These are phyloP conservation scores for Dictyostelium firmibasis DNA, from an alignment of 78 protist species.

Conservation along the genomic window DNA sequence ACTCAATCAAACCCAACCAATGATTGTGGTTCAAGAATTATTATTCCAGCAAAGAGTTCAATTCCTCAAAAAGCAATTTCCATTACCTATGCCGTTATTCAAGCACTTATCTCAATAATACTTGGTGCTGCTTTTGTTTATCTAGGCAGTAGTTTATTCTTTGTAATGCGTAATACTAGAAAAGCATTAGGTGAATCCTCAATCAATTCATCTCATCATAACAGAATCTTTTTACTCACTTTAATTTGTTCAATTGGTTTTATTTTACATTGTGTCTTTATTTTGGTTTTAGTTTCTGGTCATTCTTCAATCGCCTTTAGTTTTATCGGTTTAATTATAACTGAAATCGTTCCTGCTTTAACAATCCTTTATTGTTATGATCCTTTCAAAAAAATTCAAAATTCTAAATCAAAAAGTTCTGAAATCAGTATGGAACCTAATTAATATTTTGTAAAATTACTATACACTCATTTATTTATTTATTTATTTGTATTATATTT, in stretches of 20 bases:
- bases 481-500: not conserved
- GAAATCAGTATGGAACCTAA: not conserved
- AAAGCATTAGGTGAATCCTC: not conserved
- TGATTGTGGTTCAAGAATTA: not conserved
- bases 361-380: constrained; percentile 4
- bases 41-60: not conserved
- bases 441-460: not conserved
- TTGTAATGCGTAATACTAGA: not conserved
- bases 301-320: not conserved
- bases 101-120: not conserved
- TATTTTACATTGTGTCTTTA: constrained; percentile 4
- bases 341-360: constrained; percentile 2
- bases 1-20: not conserved
- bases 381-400: not conserved
- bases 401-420: not conserved
- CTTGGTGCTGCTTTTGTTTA: not conserved
- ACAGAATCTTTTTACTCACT: not conserved
- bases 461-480: not conserved
- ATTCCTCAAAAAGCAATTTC: constrained; percentile 7
- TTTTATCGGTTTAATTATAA: not conserved
- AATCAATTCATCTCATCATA: not conserved
- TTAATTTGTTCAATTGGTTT: constrained; percentile 14
- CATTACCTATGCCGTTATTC: constrained; percentile 8
- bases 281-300: not conserved
- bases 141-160: not conserved